phyloP scores from a whole-genome alignment of 495 filamentous ascomycete species.

The Glonium stellatum region DNA sequence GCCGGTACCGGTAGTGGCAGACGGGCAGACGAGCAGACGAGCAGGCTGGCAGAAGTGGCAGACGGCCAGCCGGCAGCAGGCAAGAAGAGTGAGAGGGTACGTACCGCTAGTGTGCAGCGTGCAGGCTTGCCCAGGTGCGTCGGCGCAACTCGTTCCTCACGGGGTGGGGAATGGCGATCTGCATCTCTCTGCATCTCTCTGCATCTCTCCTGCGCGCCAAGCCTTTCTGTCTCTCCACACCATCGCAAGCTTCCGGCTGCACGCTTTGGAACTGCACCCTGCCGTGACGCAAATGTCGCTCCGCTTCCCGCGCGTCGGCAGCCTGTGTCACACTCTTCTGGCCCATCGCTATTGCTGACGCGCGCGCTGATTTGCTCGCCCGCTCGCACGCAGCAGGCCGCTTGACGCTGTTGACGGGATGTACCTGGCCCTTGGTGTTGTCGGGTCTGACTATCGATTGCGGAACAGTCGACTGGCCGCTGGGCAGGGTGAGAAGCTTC shows the following conservation, averaged over 20 bases:
- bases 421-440: slow-evolving; percentile 25
- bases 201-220: not conserved
- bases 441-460: slow-evolving; percentile 13
- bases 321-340: slow-evolving; percentile 18
- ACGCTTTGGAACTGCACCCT: slow-evolving; percentile 15
- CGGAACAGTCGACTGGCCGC: not conserved
- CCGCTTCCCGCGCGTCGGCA: slow-evolving; percentile 27
- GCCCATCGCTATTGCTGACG: slow-evolving; percentile 10
- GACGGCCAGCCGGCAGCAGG: not conserved
- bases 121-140: not conserved
- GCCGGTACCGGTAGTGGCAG: not conserved
- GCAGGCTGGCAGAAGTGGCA: slow-evolving; percentile 10
- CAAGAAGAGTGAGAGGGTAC: too few relatives aligned
- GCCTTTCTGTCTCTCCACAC: not conserved
- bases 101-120: not conserved
- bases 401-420: not conserved
- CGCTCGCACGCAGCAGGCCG: slow-evolving; percentile 17
- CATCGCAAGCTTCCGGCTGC: slow-evolving; percentile 18
- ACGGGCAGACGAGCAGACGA: not conserved
- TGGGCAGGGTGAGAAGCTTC: not conserved
- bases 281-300: slow-evolving; percentile 26
- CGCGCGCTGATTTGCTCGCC: slow-evolving; percentile 19
- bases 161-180: not conserved
- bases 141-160: not conserved
- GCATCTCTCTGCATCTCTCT: not conserved